These are phyloP conservation scores for Trametopsis cervina DNA, from an alignment of 768 basidiomycete genomes.

Conservation along the genomic window DNA sequence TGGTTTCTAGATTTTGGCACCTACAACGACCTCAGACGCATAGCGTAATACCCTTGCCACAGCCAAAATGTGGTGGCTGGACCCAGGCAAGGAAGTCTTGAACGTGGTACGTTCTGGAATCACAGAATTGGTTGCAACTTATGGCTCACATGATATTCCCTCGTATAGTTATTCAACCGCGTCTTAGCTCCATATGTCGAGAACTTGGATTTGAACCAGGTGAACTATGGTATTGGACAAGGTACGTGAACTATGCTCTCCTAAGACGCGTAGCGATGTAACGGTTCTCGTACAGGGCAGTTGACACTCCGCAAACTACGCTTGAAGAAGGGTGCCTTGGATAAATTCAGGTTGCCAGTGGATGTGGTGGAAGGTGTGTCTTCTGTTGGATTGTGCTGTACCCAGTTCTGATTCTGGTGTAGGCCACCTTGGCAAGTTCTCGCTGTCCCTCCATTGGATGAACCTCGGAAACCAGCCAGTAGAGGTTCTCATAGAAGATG, in stretches of 20 bases:
- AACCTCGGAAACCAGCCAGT: slow-evolving; percentile 87
- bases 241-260: slow-evolving; percentile 35
- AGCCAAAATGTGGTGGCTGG: slow-evolving; percentile 74
- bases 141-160: too few relatives aligned
- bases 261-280: background rate
- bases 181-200: slow-evolving; percentile 94
- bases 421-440: slow-evolving; percentile 86
- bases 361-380: slow-evolving; percentile 84
- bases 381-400: background rate
- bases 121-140: too few relatives aligned
- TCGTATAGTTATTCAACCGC: slow-evolving; percentile 80
- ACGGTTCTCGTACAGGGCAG: slow-evolving; percentile 43
- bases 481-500: slow-evolving; percentile 86
- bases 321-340: slow-evolving; percentile 88
- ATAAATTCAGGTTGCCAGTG: slow-evolving; percentile 92
- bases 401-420: background rate
- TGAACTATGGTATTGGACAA: slow-evolving; percentile 89
- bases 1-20: too few relatives aligned
- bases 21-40: background rate
- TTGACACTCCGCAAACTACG: slow-evolving; percentile 73
- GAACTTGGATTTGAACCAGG: slow-evolving; percentile 90
- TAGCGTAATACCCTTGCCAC: background rate
- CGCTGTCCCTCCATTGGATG: slow-evolving; percentile 83
- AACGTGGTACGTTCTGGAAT: slow-evolving; percentile 51
- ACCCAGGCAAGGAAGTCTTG: slow-evolving; percentile 80